Evolutionary conservation across 2,329 filamentous ascomycete genomes (phyloP), one percentile per base, ranked within the genome.

Genomic region (Ophiostoma ulmi): DNA sequence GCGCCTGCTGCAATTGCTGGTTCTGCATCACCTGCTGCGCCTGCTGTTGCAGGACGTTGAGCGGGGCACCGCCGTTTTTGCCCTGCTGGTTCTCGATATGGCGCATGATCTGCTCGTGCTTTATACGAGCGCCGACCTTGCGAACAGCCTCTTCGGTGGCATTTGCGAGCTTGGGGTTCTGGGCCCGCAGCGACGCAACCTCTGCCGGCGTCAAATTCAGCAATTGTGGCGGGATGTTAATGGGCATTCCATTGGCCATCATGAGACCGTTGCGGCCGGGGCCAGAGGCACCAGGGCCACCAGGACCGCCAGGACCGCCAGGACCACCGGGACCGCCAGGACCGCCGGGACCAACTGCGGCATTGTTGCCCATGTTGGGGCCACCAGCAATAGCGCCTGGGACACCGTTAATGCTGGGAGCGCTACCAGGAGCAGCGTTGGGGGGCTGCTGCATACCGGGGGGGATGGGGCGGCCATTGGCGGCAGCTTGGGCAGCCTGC

Each of bases 1-100:
- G 71, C 14, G 69, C 70, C 17, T 48, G 66, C 39, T 70, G 55
- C 22, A 69, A 58, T n/a, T 70, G 52, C 48, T 72, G 72, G 6
- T 41, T 68, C 22, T 26, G 64, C 65, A 44, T 44, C 22, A 67
- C 22, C 68, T 80, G 80, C 5, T 74, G 75, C n/a, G 76, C 75
- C 67, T 76, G 77, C 13, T 64, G 75, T 36, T 73, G 72, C 52
- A 72, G 38, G 11, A 31, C 39, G 17, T 61, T 69, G 31, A 65
- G 31, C 1, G 64, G 67, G 5, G 70, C 69, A 20, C 68, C 69
- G 17, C 68, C 69, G 13, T 71, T 71, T 26, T 72, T 67, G 13
- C 31, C 17, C 61, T 64, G 61, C 14, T 36, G 61, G 69, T 22
- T 61, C 70, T 71, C 36, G 69, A 70, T 72, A 14, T 72, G 72